Evolutionary conservation across 305 asterid species (phyloP), one percentile per base, ranked within the genome.

Genomic region (Salvia sclarea): DNA sequence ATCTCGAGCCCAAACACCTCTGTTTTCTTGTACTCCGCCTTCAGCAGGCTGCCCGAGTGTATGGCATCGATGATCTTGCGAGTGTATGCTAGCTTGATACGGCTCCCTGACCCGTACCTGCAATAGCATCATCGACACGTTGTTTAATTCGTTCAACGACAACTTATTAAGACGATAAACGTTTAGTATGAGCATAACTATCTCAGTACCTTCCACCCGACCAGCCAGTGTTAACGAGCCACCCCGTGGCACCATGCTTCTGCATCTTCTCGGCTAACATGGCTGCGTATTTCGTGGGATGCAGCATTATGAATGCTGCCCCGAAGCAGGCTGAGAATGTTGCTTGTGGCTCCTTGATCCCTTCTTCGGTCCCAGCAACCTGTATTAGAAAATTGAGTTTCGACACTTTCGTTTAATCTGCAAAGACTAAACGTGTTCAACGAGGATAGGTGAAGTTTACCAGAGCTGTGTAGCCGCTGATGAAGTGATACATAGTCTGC

Each of bases 161-260:
- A 45, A n/a, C 2, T 0, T 6, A 6, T 35, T 35, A 35, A 35
- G 10, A 35, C 6, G 11, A 6, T 11, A 22, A 41, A 40, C 11
- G 18, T 41, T 61, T 11, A 54, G 24, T 43, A 10, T 13, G 43
- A 25, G 20, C 2, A 38, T 20, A 7, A n/a, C 8, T 56, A 7
- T 4, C 53, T 65, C 4, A 0, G 0, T 84, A 94, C 96, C 99
- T 86, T 80, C 98, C 99, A 45, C 97, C 98, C 1, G 99, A 95
- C 99, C 97, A 95, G 60, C 99, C 98, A 1, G 99, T 95, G 80
- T 95, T 95, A 58, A 95, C 99, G 25, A 95, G 98, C 98, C 99
- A 95, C 40, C 95, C 99, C 0, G 99, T 92, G 62, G 98, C 95
- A 22, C 96, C 98, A 2, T 92, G 98, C 78, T 83, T 81, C 68